phyloP scores from a whole-genome alignment of 2,329 filamentous ascomycete species.

The Samsoniella hepiali region DNA sequence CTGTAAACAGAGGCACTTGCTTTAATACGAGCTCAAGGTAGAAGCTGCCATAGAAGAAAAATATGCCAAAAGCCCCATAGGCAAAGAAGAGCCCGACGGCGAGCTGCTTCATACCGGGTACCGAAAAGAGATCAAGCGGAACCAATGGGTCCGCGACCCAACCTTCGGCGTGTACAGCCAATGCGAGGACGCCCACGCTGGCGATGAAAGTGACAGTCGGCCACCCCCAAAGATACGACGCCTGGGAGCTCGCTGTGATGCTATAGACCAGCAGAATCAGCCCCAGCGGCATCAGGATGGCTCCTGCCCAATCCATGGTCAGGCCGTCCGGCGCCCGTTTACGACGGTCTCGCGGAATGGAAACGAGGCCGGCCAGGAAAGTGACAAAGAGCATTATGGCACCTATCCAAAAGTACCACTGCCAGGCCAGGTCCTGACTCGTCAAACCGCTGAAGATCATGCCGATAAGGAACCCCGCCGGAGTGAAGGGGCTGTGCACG shows the following conservation, averaged over 20 bases:
- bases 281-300: constrained; percentile 51
- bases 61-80: constrained; percentile 57
- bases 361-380: constrained; percentile 35
- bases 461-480: constrained; percentile 56
- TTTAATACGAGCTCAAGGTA: constrained; percentile 56
- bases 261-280: constrained; percentile 66
- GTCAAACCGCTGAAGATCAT: constrained; percentile 63
- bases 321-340: neutral
- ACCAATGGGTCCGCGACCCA: constrained; percentile 62
- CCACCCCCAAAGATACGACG: constrained; percentile 58
- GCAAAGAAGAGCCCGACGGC: constrained; percentile 49
- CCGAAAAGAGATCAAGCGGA: constrained; percentile 59
- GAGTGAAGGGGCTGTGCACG: constrained; percentile 55
- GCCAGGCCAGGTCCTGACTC: constrained; percentile 57
- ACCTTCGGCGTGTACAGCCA: constrained; percentile 61
- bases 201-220: constrained; percentile 56
- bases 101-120: constrained; percentile 59
- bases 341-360: neutral
- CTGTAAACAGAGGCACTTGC: constrained; percentile 49
- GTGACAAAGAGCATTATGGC: constrained; percentile 30
- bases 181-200: constrained; percentile 50
- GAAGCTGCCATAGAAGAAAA: constrained; percentile 61
- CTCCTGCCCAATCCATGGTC: constrained; percentile 56
- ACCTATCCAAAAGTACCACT: constrained; percentile 68
- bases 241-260: constrained; percentile 63